phyloP scores from a whole-genome alignment of 495 filamentous ascomycete species.

The Talaromyces stipitatus region DNA sequence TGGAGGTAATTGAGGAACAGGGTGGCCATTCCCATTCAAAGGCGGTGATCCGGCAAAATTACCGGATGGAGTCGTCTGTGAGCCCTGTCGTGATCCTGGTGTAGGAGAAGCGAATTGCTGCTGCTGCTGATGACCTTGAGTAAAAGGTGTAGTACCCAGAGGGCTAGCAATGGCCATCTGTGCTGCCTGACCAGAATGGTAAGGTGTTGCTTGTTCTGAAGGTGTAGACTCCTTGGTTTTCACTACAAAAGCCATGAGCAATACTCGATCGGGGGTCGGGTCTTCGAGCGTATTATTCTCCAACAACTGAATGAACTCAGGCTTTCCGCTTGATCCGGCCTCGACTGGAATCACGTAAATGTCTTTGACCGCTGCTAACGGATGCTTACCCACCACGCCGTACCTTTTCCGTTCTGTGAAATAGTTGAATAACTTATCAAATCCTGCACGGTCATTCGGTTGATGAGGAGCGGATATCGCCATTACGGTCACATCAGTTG shows the following conservation, averaged over 20 bases:
- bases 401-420: constrained; percentile 70
- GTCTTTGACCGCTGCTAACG: constrained; percentile 60
- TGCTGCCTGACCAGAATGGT: constrained; percentile 24
- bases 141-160: constrained; percentile 30
- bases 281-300: constrained; percentile 65
- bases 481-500: constrained; percentile 67
- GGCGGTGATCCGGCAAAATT: background rate
- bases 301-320: constrained; percentile 71
- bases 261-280: constrained; percentile 56
- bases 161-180: constrained; percentile 34
- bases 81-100: constrained; percentile 16
- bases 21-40: background rate
- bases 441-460: constrained; percentile 42
- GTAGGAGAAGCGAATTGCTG: constrained; percentile 21
- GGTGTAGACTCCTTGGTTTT: constrained; percentile 36
- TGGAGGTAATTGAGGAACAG: constrained; percentile 15
- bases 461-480: constrained; percentile 51
- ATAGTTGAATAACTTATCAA: constrained; percentile 69
- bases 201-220: constrained; percentile 39
- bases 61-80: constrained; percentile 18
- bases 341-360: constrained; percentile 73
- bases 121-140: constrained; percentile 23
- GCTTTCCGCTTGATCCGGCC: constrained; percentile 46
- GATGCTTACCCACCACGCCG: constrained; percentile 69
- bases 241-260: constrained; percentile 72